These are phyloP conservation scores for Diaporthe sp. DNA, from an alignment of 2,329 filamentous ascomycete species.

Conservation along the genomic window DNA sequence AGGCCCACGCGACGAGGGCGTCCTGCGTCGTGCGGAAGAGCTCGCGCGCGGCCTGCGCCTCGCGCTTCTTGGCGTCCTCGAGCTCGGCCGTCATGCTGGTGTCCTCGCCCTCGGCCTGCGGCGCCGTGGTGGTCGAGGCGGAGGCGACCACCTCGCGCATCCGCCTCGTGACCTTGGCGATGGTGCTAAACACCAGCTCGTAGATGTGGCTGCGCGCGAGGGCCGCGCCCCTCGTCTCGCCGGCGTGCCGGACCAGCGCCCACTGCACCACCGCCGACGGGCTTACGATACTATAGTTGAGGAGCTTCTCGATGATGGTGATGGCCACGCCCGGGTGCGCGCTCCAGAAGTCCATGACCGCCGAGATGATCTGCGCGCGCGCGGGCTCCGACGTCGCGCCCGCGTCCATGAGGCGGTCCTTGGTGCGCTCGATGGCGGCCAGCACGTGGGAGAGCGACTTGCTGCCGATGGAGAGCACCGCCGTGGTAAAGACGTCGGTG, in stretches of 20 bases:
- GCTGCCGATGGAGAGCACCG: conserved; percentile 91
- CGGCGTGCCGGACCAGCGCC: conserved; percentile 74
- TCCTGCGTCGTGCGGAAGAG: conserved; percentile 87
- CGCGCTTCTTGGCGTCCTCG: conserved; percentile 74
- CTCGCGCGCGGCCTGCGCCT: conserved; percentile 79
- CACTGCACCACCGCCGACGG: conserved; percentile 89
- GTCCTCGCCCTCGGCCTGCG: conserved; percentile 55
- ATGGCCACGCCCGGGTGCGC: conserved; percentile 92
- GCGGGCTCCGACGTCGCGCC: conserved; percentile 80
- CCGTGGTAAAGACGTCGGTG: conserved; percentile 93
- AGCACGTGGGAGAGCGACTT: conserved; percentile 97
- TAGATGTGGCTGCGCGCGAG: conserved; percentile 83
- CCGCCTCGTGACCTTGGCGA: conserved; percentile 89
- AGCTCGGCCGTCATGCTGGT: conserved; percentile 46
- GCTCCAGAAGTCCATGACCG: conserved; percentile 92
- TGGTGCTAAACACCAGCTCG: conserved; percentile 89
- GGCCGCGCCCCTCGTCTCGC: conserved; percentile 65
- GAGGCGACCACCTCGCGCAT: conserved; percentile 79
- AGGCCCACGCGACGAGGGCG: conserved; percentile 76
- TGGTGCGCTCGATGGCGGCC: conserved; percentile 94
- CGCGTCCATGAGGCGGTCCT: conserved; percentile 85
- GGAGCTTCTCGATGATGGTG: conserved; percentile 93
- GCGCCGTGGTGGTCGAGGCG: no score
- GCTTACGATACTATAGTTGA: conserved; percentile 95
- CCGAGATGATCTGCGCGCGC: conserved; percentile 87